These are phyloP conservation scores for Hamiltosporidium magnivora DNA, from an alignment of 371 early-diverging fungal species.

Conservation along the genomic window DNA sequence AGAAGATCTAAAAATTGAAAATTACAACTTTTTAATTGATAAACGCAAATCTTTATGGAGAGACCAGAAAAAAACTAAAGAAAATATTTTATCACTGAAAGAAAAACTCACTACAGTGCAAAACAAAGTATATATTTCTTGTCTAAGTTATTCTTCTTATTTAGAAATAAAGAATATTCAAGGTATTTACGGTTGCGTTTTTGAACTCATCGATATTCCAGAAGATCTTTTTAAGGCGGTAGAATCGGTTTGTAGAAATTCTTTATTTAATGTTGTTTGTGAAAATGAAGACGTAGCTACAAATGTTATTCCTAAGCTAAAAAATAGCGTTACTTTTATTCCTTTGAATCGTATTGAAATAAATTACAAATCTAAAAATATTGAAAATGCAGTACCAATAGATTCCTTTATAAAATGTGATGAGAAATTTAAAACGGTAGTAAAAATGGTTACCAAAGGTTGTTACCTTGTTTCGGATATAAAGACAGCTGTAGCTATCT, in stretches of 20 bases:
- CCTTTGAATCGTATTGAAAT: slow-evolving; percentile 31
- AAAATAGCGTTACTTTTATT: slow-evolving; percentile 40
- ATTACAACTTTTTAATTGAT: slow-evolving; percentile 9
- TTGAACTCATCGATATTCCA: slow-evolving; percentile 44
- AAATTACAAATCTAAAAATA: neutral
- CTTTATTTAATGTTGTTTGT: slow-evolving; percentile 46
- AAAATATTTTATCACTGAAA: slow-evolving; percentile 22
- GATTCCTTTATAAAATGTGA: slow-evolving; percentile 27
- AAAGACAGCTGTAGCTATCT: slow-evolving; percentile 22
- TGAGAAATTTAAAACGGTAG: slow-evolving; percentile 21
- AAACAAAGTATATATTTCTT: slow-evolving; percentile 11
- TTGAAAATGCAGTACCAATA: slow-evolving; percentile 17
- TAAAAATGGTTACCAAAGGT: slow-evolving; percentile 34
- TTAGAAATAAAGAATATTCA: slow-evolving; percentile 24
- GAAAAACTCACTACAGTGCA: slow-evolving; percentile 20
- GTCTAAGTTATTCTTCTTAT: slow-evolving; percentile 18
- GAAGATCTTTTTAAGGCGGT: slow-evolving; percentile 40
- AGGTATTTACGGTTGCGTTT: slow-evolving; percentile 53
- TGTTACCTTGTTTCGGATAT: slow-evolving; percentile 37
- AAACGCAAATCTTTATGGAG: slow-evolving; percentile 32
- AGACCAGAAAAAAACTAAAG: slow-evolving; percentile 23
- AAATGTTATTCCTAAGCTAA: slow-evolving; percentile 21
- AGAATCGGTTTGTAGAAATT: slow-evolving; percentile 31
- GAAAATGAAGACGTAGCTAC: slow-evolving; percentile 38
- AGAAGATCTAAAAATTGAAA: slow-evolving; percentile 7